Evolutionary conservation across 1,284 basidiomycete genomes (phyloP).

Genomic region (Ceratobasidium sp.): DNA sequence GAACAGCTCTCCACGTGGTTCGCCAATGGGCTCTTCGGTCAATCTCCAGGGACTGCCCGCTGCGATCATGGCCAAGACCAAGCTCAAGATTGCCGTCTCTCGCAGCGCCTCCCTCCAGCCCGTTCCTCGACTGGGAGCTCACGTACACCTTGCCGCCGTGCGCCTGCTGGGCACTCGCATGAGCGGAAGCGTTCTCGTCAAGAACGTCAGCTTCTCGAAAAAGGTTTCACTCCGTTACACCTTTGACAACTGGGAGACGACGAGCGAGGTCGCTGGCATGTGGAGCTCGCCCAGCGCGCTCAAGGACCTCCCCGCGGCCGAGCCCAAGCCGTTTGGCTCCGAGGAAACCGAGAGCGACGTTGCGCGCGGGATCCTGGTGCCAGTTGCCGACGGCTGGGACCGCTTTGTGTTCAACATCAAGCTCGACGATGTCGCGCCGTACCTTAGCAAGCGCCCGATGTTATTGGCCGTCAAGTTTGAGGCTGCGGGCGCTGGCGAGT

Average conservation of each 20-base stretch:
- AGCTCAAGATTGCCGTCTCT: constrained; percentile 39
- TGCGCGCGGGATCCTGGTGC: constrained; percentile 30
- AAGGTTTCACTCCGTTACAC: constrained; percentile 64
- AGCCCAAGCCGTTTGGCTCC: constrained; percentile 32
- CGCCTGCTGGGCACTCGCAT: constrained; percentile 59
- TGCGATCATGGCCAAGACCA: constrained; percentile 38
- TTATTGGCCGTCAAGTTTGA: constrained; percentile 74
- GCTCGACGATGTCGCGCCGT: constrained; percentile 77
- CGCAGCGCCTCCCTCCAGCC: constrained; percentile 32
- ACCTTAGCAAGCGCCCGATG: constrained; percentile 70
- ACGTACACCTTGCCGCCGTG: constrained; percentile 58
- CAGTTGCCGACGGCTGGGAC: constrained; percentile 53
- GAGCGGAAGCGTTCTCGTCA: constrained; percentile 60
- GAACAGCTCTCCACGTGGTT: constrained; percentile 3
- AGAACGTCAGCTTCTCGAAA: constrained; percentile 63
- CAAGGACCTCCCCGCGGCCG: constrained; percentile 18
- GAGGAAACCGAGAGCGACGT: constrained; percentile 37
- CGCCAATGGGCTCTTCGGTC: not conserved
- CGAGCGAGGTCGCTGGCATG: constrained; percentile 61
- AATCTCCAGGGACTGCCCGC: constrained; percentile 32
- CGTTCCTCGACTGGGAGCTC: constrained; percentile 14
- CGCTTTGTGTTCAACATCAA: constrained; percentile 65
- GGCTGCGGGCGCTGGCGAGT: constrained; percentile 56
- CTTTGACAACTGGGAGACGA: constrained; percentile 65
- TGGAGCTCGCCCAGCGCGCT: constrained; percentile 49